Percentiles rank a stretch among this genome's conserved stretches.
These are phyloP conservation scores for Trametes coccinea DNA, from an alignment of 768 basidiomycete species.

Conservation along the genomic window DNA sequence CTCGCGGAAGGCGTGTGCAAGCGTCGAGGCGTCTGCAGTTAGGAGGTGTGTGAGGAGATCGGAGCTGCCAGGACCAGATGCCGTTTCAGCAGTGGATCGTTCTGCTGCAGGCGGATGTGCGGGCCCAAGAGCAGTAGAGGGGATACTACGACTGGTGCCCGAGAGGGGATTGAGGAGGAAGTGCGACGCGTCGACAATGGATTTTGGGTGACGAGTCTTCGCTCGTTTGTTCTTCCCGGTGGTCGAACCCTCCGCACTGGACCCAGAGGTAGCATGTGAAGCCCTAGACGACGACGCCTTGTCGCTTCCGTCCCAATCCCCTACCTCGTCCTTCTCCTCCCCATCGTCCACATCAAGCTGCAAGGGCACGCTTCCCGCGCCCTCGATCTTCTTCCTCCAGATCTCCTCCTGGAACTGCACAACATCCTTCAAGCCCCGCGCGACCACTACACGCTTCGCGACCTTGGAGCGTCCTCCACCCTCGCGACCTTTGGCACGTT, in stretches of 20 bases:
- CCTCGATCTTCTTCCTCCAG: constrained; percentile 45
- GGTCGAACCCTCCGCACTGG: neutral
- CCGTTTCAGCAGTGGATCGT: neutral
- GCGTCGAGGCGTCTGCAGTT: constrained; percentile 39
- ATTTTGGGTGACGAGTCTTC: constrained; percentile 30
- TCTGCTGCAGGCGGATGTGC: neutral
- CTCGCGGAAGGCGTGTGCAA: constrained; percentile 30
- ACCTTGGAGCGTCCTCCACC: constrained; percentile 55
- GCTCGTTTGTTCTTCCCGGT: constrained; percentile 38
- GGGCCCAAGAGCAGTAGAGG: constrained; percentile 1
- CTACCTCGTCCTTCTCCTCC: constrained; percentile 24
- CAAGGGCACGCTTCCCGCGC: constrained; percentile 38
- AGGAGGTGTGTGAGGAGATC: constrained; percentile 57
- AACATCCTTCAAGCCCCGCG: constrained; percentile 68
- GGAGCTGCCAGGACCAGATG: neutral
- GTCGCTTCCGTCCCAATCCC: constrained; percentile 8
- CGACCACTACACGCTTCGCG: constrained; percentile 63
- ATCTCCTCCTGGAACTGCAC: constrained; percentile 68
- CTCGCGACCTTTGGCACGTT: constrained; percentile 31
- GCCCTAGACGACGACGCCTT: neutral
- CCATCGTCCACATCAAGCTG: constrained; percentile 38
- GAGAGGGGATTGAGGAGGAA: constrained; percentile 63
- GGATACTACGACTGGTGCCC: constrained; percentile 24
- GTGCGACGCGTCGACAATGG: constrained; percentile 48
- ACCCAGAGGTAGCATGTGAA: constrained; percentile 1